These are phyloP conservation scores for Hyphodiscus hymeniophilus DNA, from an alignment of 495 filamentous ascomycete genomes.

Conservation along the genomic window DNA sequence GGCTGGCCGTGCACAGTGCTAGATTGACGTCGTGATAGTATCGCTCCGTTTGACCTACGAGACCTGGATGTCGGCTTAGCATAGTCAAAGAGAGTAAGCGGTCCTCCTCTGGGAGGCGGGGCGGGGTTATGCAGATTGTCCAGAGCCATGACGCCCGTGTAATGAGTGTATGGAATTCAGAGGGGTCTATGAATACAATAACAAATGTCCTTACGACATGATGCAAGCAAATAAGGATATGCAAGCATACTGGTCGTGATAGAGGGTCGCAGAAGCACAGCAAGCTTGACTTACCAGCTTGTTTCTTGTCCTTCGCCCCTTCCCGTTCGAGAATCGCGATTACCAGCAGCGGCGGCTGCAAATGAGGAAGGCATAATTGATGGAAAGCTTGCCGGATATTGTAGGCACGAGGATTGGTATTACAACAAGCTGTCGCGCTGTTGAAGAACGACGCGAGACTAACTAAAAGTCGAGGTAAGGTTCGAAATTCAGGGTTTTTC, in stretches of 20 bases:
- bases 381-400: slow-evolving; percentile 6
- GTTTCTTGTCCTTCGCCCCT: slow-evolving; percentile 46
- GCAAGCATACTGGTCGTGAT: too few species aligned
- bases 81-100: background rate
- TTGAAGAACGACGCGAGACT: slow-evolving; percentile 8
- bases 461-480: background rate
- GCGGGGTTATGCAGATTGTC: background rate
- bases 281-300: slow-evolving; percentile 46
- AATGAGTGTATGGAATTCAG: background rate
- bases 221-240: too few species aligned
- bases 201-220: too few species aligned
- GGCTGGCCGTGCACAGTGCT: slow-evolving; percentile 48
- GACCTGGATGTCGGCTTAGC: slow-evolving; percentile 20
- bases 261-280: slow-evolving; percentile 3
- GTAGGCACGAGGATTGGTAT: slow-evolving; percentile 10
- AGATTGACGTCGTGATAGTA: slow-evolving; percentile 80
- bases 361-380: slow-evolving; percentile 68
- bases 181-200: too few species aligned
- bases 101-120: background rate
- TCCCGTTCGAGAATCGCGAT: slow-evolving; percentile 40
- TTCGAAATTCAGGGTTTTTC: background rate
- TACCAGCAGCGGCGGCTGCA: slow-evolving; percentile 71
- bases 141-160: background rate
- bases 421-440: slow-evolving; percentile 11
- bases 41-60: slow-evolving; percentile 25